Conservation (phyloP, 805 yeast species). For the Starmerella powellii region DNA sequence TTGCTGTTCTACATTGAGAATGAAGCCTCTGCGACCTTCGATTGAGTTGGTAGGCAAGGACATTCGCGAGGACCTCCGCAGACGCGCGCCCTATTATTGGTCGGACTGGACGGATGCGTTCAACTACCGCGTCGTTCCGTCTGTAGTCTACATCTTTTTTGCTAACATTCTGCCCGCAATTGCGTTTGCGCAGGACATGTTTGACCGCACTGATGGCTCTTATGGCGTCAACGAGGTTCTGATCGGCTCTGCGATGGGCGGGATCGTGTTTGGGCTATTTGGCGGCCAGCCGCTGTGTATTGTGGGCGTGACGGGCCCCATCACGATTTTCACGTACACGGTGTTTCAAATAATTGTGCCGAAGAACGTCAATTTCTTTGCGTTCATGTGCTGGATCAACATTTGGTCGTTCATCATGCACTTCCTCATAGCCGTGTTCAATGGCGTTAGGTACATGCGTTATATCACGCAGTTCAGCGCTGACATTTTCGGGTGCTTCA, state of each 20-base stretch:
- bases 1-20: no score
- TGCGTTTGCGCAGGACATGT: slow-evolving; percentile 96
- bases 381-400: slow-evolving; percentile 92
- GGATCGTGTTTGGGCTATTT: slow-evolving; percentile 72
- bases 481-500: slow-evolving; percentile 86
- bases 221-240: slow-evolving; percentile 89
- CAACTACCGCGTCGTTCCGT: slow-evolving; percentile 78
- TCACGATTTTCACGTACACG: slow-evolving; percentile 82
- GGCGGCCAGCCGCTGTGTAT: slow-evolving; percentile 88
- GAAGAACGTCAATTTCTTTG: slow-evolving; percentile 46
- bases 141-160: slow-evolving; percentile 72
- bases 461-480: slow-evolving; percentile 74
- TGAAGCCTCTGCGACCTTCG: no score
- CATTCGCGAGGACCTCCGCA: slow-evolving; percentile 13
- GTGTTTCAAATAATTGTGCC: slow-evolving; percentile 61
- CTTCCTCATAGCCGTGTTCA: slow-evolving; percentile 54
- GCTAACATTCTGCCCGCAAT: slow-evolving; percentile 84
- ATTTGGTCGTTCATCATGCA: slow-evolving; percentile 85
- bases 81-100: slow-evolving; percentile 44
- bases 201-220: slow-evolving; percentile 72
- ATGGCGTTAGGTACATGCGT: slow-evolving; percentile 53
- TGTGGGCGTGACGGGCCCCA: slow-evolving; percentile 96
- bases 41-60: slow-evolving; percentile 6
- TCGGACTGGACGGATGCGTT: slow-evolving; percentile 76
- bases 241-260: slow-evolving; percentile 74